Base-by-base conservation (phyloP, 148 eudicot species). In the Dysphania ambrosioides region DNA sequence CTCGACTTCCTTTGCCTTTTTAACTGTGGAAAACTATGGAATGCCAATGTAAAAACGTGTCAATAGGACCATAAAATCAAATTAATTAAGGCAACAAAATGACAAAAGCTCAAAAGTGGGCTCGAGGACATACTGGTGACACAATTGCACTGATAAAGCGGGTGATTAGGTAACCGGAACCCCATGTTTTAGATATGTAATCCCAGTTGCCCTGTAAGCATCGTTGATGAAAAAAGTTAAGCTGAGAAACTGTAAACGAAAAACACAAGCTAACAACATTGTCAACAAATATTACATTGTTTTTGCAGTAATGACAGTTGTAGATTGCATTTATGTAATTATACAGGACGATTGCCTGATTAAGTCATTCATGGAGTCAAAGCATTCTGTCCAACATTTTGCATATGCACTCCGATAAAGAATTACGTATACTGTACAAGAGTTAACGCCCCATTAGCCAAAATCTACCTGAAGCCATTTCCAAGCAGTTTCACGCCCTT, bases 401-500 rank as follows among this genome's bases (percentile, higher is more conserved):
- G 24, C 16, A 6, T 31, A 21, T n/a, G 13, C 34, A 36, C 13
- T 11, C 42, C 0, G 31, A 11, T 29, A 30, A 21, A 21, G 35
- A 40, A 41, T n/a, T 27, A 23, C 12, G 31, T 9, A 58, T 40
- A 1, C 3, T 11, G 32, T 30, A 71, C 31, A 13, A 44, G 23
- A 36, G 30, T 47, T 36, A 36, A 47, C 16, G 21, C 19, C 19
- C 13, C 13, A 13, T 13, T 8, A 61, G 26, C 24, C 47, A 38
- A 44, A 42, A 26, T 29, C 73, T 80, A 92, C 99, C 91, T 90
- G 89, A 75, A 90, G 77, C 99, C 99, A 95, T 55, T 79, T 84
- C 99, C 99, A 95, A 67, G 97, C 93, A 41, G 82, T 87, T 77
- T 95, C 99, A 75, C 88, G 96, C 59, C 92, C 93, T 79, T 88